A percentile compares a stretch with the other conserved stretches of the same genome.
These are phyloP conservation scores for Globomyces pollinis-pini DNA, from an alignment of 192 early-diverging fungal genomes.

Conservation along the genomic window DNA sequence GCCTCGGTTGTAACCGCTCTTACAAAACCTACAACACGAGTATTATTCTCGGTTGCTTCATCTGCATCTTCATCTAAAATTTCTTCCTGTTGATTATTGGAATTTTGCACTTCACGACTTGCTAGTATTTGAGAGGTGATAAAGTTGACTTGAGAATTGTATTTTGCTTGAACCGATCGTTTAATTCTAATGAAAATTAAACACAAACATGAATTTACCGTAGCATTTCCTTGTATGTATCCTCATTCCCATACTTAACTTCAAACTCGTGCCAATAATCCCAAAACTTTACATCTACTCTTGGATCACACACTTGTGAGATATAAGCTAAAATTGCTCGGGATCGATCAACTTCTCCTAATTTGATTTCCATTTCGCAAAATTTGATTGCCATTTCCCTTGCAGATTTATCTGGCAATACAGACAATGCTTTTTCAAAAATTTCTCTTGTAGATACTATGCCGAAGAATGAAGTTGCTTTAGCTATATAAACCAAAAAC, in stretches of 20 bases:
- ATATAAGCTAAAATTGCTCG: conserved; percentile 80
- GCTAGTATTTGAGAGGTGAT: conserved; percentile 52
- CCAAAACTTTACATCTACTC: conserved; percentile 72
- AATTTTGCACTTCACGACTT: conserved; percentile 18
- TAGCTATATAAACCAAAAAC: conserved; percentile 85
- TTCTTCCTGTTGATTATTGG: conserved; percentile 20
- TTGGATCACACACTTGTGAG: conserved; percentile 81
- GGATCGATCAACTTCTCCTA: conserved; percentile 94
- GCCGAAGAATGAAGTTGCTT: conserved; percentile 80
- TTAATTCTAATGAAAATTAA: conserved; percentile 56
- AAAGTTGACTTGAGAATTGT: conserved; percentile 66
- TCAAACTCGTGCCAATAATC: conserved; percentile 93
- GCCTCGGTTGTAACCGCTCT: conserved; percentile 31
- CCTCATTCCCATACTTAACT: conserved; percentile 93
- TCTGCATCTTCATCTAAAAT: conserved; percentile 42
- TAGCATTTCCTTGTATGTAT: conserved; percentile 97
- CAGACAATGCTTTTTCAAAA: conserved; percentile 85
- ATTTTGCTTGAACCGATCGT: conserved; percentile 77
- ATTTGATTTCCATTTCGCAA: conserved; percentile 75
- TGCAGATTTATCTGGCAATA: conserved; percentile 72
- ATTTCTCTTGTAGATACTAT: conserved; percentile 80
- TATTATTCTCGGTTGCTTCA: conserved; percentile 13
- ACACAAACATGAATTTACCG: too few relatives aligned
- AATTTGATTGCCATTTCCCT: conserved; percentile 72
- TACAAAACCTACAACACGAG: conserved; percentile 44